These are phyloP conservation scores for Beauveria varroae DNA, from an alignment of 2,329 filamentous ascomycete species.

Conservation along the genomic window DNA sequence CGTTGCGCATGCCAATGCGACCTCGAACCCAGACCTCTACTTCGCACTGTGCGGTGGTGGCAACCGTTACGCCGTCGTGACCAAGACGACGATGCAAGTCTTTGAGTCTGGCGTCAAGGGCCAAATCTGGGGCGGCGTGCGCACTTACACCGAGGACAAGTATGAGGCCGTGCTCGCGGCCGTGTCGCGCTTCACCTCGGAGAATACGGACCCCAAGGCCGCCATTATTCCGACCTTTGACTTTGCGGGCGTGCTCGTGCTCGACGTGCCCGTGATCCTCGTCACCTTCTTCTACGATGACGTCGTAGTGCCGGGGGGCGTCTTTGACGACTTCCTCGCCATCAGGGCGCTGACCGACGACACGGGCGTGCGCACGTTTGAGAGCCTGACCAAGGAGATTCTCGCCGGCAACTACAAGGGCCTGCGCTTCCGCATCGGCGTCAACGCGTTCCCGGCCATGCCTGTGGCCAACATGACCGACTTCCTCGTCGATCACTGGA, in stretches of 20 bases:
- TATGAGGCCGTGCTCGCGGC: conserved; percentile 8
- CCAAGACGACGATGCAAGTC: conserved; percentile 12
- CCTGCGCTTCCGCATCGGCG: conserved; percentile 14
- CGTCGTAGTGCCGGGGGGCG: conserved; percentile 38
- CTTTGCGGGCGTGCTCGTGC: conserved; percentile 1
- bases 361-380: conserved; percentile 39
- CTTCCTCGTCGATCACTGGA: conserved; percentile 16
- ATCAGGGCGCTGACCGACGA: conserved; percentile 36
- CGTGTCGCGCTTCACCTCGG: conserved; percentile 11
- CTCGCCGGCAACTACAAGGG: conserved; percentile 14
- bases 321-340: conserved; percentile 50
- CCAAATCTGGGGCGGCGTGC: conserved; percentile 13
- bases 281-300: conserved; percentile 48
- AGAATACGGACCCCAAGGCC: conserved; percentile 12
- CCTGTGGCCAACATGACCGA: conserved; percentile 14
- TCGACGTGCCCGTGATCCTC: conserved; percentile 11
- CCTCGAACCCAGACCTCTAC: conserved; percentile 32
- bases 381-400: conserved; percentile 26
- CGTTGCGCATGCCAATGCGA: conserved; percentile 30
- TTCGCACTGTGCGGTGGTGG: conserved; percentile 39
- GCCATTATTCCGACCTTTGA: conserved; percentile 14
- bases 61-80: conserved; percentile 38
- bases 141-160: conserved; percentile 9
- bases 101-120: conserved; percentile 9
- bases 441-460: conserved; percentile 19